phyloP scores from a whole-genome alignment of 2,329 filamentous ascomycete species.

The Sphaerostilbella broomeana region DNA sequence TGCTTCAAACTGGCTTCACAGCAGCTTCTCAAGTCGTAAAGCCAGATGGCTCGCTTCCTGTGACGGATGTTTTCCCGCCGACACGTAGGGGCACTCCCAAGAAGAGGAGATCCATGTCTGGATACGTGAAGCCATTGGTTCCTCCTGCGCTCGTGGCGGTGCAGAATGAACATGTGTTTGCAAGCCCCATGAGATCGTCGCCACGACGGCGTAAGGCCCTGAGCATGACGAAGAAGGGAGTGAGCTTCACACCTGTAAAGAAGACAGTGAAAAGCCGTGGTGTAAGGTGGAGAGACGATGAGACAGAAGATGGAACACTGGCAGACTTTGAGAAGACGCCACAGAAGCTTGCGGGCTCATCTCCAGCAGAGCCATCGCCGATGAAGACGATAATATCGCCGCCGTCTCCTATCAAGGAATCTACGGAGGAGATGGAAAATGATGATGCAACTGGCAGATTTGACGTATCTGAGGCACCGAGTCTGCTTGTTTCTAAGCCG shows the following conservation, averaged over 20 bases:
- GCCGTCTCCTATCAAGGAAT: slow-evolving; percentile 1
- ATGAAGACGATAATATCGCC: slow-evolving; percentile 29
- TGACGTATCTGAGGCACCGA: slow-evolving; percentile 42
- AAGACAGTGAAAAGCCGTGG: slow-evolving; percentile 62
- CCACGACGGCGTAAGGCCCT: slow-evolving; percentile 70
- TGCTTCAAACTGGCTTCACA: slow-evolving; percentile 69
- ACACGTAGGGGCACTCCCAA: slow-evolving; percentile 70
- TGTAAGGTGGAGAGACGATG: slow-evolving; percentile 92
- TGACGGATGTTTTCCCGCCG: slow-evolving; percentile 63
- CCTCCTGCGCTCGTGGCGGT: slow-evolving; percentile 35
- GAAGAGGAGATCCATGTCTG: slow-evolving; percentile 50
- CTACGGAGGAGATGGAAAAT: slow-evolving; percentile 20
- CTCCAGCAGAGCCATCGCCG: slow-evolving; percentile 39
- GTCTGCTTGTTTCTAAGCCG: slow-evolving; percentile 41
- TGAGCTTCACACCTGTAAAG: slow-evolving; percentile 78
- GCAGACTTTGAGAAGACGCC: slow-evolving; percentile 92
- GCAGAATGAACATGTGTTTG: slow-evolving; percentile 24
- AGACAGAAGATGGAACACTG: slow-evolving; percentile 70
- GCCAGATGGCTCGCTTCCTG: slow-evolving; percentile 63
- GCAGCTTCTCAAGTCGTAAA: slow-evolving; percentile 81
- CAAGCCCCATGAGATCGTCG: slow-evolving; percentile 62
- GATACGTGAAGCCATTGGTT: slow-evolving; percentile 38
- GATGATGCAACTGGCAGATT: slow-evolving; percentile 52
- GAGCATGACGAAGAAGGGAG: slow-evolving; percentile 56
- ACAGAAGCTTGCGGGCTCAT: slow-evolving; percentile 52